Percentiles rank a stretch among this genome's conserved stretches.
These are phyloP conservation scores for Warburgia ugandensis DNA, from an alignment of 164 flowering plant species.

Conservation along the genomic window DNA sequence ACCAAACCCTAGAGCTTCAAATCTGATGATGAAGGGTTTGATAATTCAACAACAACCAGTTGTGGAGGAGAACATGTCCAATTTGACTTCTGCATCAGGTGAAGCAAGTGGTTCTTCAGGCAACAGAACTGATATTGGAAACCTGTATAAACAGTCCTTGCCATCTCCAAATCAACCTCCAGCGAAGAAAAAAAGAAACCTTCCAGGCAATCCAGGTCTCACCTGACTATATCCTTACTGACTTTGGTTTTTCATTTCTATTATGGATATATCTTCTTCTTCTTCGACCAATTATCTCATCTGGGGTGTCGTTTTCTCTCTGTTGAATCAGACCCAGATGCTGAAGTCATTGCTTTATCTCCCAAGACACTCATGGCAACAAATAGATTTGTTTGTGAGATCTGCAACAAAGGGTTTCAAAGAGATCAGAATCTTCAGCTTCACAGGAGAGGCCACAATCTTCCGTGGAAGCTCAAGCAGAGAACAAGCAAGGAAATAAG, in stretches of 20 bases:
- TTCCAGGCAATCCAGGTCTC: constrained; percentile 82
- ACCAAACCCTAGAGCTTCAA: constrained; percentile 4
- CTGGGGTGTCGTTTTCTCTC: neutral
- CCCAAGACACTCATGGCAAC: constrained; percentile 82
- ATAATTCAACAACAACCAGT: constrained; percentile 24
- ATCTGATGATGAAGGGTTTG: constrained; percentile 39
- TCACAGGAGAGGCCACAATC: constrained; percentile 87
- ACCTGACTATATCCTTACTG: neutral
- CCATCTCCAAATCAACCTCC: constrained; percentile 26
- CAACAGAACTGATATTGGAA: constrained; percentile 29
- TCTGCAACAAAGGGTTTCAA: constrained; percentile 94
- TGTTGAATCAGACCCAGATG: constrained; percentile 29
- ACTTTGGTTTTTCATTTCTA: neutral
- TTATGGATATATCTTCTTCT: too few relatives aligned
- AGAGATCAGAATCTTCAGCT: constrained; percentile 93
- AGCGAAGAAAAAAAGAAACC: constrained; percentile 65
- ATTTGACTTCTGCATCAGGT: constrained; percentile 67
- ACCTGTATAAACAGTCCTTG: constrained; percentile 23
- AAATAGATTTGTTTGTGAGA: constrained; percentile 86
- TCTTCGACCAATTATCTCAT: neutral
- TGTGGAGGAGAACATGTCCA: constrained; percentile 66
- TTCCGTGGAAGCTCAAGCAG: constrained; percentile 95
- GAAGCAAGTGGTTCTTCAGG: constrained; percentile 64
- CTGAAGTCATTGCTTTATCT: constrained; percentile 53
- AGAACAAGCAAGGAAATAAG: constrained; percentile 56